Evolutionary conservation across 2,329 filamentous ascomycete genomes (phyloP).

Genomic region (Fusarium hainanense): DNA sequence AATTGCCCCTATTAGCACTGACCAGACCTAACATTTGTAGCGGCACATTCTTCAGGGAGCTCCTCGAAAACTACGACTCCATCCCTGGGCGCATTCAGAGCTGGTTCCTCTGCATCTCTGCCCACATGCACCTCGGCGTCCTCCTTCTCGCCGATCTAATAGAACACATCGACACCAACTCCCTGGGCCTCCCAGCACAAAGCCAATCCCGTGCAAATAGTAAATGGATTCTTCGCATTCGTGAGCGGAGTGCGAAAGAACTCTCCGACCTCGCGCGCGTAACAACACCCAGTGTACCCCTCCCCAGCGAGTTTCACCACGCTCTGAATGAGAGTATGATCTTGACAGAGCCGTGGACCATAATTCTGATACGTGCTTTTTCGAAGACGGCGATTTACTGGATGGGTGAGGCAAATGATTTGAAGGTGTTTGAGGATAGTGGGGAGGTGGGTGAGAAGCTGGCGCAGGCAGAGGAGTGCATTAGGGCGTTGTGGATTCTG

Average conservation of each 20-base stretch:
- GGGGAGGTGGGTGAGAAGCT: slow-evolving; percentile 47
- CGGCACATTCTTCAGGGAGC: slow-evolving; percentile 62
- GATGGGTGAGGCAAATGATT: slow-evolving; percentile 48
- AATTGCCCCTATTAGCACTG: rapidly evolving
- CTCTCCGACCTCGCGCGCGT: slow-evolving; percentile 61
- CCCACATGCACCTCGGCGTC: slow-evolving; percentile 67
- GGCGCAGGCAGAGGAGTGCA: slow-evolving; percentile 58
- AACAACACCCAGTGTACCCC: slow-evolving; percentile 49
- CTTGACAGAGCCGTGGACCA: slow-evolving; percentile 69
- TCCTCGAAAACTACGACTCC: slow-evolving; percentile 59
- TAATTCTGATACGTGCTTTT: slow-evolving; percentile 64
- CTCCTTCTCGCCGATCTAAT: slow-evolving; percentile 66
- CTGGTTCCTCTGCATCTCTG: slow-evolving; percentile 67
- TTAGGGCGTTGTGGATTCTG: slow-evolving; percentile 63
- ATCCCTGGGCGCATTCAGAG: slow-evolving; percentile 65
- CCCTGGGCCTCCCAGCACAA: slow-evolving; percentile 34
- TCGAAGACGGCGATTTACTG: slow-evolving; percentile 55
- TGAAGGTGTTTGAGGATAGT: slow-evolving; percentile 38
- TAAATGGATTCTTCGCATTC: slow-evolving; percentile 54
- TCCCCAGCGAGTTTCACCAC: slow-evolving; percentile 59
- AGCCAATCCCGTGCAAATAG: slow-evolving; percentile 42
- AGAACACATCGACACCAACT: slow-evolving; percentile 58
- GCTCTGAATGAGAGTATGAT: slow-evolving; percentile 64
- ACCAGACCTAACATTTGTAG: background rate
- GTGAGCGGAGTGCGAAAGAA: slow-evolving; percentile 56